phyloP scores from a whole-genome alignment of 2,329 filamentous ascomycete species.

The Calycina herbarum region DNA sequence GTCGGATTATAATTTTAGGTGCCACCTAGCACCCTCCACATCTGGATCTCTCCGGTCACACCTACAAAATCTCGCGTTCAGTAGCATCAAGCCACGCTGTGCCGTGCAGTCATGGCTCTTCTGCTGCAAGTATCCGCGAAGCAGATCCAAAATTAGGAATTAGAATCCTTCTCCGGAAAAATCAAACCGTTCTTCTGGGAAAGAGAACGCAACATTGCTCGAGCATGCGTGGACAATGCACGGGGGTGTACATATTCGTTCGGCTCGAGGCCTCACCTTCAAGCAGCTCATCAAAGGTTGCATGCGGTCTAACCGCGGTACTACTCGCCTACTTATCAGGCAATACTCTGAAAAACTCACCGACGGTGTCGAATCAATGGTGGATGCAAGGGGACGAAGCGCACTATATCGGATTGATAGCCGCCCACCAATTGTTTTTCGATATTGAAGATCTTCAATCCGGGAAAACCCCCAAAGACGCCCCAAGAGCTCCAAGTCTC shows the following conservation, averaged over 20 bases:
- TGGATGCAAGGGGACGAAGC: background rate
- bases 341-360: background rate
- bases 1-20: conserved; percentile 2
- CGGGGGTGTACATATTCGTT: background rate
- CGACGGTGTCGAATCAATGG: background rate
- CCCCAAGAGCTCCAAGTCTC: background rate
- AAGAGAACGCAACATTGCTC: background rate
- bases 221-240: background rate
- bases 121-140: conserved; percentile 8
- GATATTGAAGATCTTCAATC: background rate
- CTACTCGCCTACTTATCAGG: background rate
- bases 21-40: background rate
- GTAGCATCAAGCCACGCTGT: conserved; percentile 7
- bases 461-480: background rate
- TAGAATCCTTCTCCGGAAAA: conserved; percentile 5
- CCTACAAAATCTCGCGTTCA: background rate
- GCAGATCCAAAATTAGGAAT: background rate
- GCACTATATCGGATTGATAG: background rate
- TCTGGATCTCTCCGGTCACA: conserved; percentile 3
- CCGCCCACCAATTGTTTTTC: background rate
- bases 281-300: conserved; percentile 12
- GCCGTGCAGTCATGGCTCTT: background rate
- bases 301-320: conserved; percentile 9
- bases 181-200: conserved; percentile 9
- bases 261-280: background rate